Evolutionary conservation across 164 flowering plant genomes (phyloP), one percentile per base, ranked within the genome.

Genomic region (Magnolia kwangsiensis): DNA sequence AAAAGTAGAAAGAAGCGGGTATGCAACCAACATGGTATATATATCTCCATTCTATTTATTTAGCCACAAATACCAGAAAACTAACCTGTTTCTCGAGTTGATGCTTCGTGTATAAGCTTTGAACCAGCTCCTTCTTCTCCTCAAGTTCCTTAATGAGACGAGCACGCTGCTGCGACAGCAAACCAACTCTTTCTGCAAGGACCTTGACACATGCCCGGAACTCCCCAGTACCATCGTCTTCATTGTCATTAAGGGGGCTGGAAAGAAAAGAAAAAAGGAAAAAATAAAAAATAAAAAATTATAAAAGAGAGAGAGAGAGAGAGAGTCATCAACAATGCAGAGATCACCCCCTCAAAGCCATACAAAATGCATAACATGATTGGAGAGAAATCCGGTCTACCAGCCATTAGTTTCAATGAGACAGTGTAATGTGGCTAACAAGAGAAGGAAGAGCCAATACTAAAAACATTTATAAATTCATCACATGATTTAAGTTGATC

Each of bases 51-150:
- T 37, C 29, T 68, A 7, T 24, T 29, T 29, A 58, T 24, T 45
- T 2, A 18, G 69, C 50, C 50, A 24, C 61, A 4, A 71, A 11
- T 51, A 71, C 13, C 18, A 71, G 19, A 50, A 7, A 37, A 71
- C 78, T 74, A 21, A 93, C 99, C 97, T 94, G 99, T 86, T 94
- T 94, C 87, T 94, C 97, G 72, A 86, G 88, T 80, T 94, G 98
- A 84, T 88, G 97, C 87, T 96, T 93, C 5, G 84, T 78, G 79
- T 88, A 96, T 37, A 92, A 82, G 20, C 87, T 88, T 78, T 90
- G 88, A 21, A 92, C 92, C 80, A 92, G 76, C 81, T 90, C 98
- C 79, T 89, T 88, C 85, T 92, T 96, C 77, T 93, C 98, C 80
- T 94, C 98, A 80, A 93, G 79, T 78, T 94, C 98, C 85, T 91